Evolutionary conservation across 345 rosid genomes (phyloP).

Genomic region (Kandelia obovata): DNA sequence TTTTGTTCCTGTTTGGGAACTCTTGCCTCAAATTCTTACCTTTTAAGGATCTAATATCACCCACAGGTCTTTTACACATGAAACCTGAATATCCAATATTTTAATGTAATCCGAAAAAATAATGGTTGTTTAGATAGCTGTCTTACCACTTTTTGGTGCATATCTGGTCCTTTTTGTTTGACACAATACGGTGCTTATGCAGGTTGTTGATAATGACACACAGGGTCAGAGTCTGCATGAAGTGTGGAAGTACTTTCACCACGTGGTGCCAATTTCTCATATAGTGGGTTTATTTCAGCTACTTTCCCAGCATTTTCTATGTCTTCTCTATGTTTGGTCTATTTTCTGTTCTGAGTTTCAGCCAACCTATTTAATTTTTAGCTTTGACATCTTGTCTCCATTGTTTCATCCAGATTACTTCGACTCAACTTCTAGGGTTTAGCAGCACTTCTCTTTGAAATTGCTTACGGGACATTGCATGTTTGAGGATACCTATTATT

Average conservation of each 20-base stretch:
- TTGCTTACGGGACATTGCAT: constrained; percentile 20
- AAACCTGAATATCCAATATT: background rate
- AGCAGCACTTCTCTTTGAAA: constrained; percentile 13
- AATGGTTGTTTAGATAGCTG: constrained; percentile 5
- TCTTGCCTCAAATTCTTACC: constrained; percentile 1
- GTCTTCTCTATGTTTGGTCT: background rate
- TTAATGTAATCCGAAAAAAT: constrained; percentile 10
- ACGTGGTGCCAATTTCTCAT: constrained; percentile 13
- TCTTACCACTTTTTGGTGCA: background rate
- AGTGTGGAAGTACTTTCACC: constrained; percentile 13
- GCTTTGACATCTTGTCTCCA: background rate
- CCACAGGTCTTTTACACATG: background rate
- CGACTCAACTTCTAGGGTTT: constrained; percentile 6
- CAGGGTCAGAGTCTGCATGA: constrained; percentile 3
- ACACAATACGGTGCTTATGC: background rate
- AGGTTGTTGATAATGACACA: constrained; percentile 5
- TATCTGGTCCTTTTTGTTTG: constrained; percentile 1
- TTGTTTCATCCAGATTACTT: background rate
- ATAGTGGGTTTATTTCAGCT: constrained; percentile 2
- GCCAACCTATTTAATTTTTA: background rate
- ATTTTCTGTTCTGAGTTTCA: background rate
- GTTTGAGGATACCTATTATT: constrained; percentile 16
- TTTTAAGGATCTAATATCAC: constrained; percentile 8
- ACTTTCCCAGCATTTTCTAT: constrained; percentile 8
- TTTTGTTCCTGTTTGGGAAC: constrained; percentile 9